Base-by-base conservation (phyloP, 78 protist genomes). In the Dictyostelium citrinum region DNA sequence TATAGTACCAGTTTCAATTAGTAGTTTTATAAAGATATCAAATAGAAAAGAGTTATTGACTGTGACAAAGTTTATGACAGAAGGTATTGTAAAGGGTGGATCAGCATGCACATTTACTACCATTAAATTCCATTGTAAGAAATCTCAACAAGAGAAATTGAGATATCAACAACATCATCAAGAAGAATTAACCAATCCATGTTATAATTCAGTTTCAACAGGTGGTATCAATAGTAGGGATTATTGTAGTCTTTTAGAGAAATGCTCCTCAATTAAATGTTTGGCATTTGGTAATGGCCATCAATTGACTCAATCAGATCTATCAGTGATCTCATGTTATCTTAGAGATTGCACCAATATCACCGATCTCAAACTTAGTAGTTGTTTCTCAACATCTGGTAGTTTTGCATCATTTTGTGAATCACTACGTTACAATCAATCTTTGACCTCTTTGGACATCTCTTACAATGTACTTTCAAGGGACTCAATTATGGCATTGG, bases 41-140 rank as follows among this genome's bases (percentile, higher is more conserved):
- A 68, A 33, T 29, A 58, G 82, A 29, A 58, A 33, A 61, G 84
- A 88, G n/a, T 68, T 88, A 9, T n/a, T n/a, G 41, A 78, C 85
- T 16, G 27, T 88, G 0, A 37, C 61, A 2, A 76, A 67, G 14
- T 88, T 74, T 39, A 88, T 88, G 93, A 78, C 84, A 1, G 74
- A 78, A 1, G 92, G 93, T 9, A 88, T 88, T 16, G 71, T 88
- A 17, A 51, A 43, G 29, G 85, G 72, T 43, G 93, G 93, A 3
- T 43, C 64, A 3, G 67, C 79, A 31, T 88, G 93, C 35, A 31
- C 55, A n/a, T 78, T 88, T 27, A 37, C 93, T 0, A 88, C 85
- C 3, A 67, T 88, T 37, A 88, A 88, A 46, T 88, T 88, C 55
- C 67, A 58, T 37, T 49, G 91, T 43, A 29, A 75, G 41, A 75